Percentiles rank a stretch among this genome's conserved stretches.
These are phyloP conservation scores for Pseudophaeomoniella oleicola DNA, from an alignment of 2,329 filamentous ascomycete species.

Conservation along the genomic window DNA sequence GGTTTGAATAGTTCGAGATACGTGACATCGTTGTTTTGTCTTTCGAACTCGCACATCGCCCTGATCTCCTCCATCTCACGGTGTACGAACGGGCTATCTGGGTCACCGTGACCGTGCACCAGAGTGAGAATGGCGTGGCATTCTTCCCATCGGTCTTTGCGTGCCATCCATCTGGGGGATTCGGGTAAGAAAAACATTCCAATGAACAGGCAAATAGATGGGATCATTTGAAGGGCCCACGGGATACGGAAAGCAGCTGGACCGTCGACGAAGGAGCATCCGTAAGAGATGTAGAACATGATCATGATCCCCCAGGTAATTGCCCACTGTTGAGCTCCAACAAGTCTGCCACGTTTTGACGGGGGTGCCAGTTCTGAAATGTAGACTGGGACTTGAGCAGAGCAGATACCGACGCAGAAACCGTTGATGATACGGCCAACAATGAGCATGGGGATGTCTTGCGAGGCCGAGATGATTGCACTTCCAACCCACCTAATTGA, in stretches of 20 bases:
- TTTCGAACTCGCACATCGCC: conserved; percentile 60
- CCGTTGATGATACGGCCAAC: conserved; percentile 58
- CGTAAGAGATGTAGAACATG: conserved; percentile 42
- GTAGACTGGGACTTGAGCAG: conserved; percentile 57
- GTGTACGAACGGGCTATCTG: conserved; percentile 48
- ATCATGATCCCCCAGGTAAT: conserved; percentile 58
- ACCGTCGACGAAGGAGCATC: conserved; percentile 45
- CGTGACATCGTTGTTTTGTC: conserved; percentile 51
- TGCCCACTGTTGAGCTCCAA: conserved; percentile 59
- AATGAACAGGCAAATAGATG: conserved; percentile 41
- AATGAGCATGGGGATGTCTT: conserved; percentile 57
- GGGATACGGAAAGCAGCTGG: conserved; percentile 46
- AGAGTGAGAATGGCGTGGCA: conserved; percentile 33
- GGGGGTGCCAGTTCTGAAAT: conserved; percentile 51
- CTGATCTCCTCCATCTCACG: conserved; percentile 60
- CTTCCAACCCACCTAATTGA: conserved; percentile 33
- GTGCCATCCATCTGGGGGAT: conserved; percentile 49
- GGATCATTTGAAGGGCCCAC: conserved; percentile 51
- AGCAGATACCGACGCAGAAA: conserved; percentile 59
- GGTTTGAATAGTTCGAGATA: conserved; percentile 61
- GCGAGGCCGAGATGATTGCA: conserved; percentile 47
- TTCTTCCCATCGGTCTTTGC: conserved; percentile 45
- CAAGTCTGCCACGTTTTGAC: conserved; percentile 43
- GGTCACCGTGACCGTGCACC: conserved; percentile 52
- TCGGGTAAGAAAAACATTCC: conserved; percentile 46